Evolutionary conservation across 139 green algal genomes (phyloP).

Genomic region (Chlamydomonas sphaeroides): DNA sequence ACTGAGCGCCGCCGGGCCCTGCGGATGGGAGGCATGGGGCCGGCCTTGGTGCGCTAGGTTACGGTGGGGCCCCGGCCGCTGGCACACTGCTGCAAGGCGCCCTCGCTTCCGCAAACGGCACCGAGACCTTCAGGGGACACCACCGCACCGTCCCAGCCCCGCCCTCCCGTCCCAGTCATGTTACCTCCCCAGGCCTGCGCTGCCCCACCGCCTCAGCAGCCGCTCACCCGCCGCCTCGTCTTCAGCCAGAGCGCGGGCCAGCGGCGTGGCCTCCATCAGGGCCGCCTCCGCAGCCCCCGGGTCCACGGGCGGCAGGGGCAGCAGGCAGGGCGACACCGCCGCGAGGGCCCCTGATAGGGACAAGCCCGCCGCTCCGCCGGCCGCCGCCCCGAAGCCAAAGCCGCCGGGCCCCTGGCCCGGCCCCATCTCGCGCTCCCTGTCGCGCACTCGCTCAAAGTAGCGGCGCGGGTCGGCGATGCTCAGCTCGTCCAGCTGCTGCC

Average conservation of each 20-base stretch:
- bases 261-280: constrained; percentile 24
- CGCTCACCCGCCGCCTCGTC: constrained; percentile 14
- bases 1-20: not conserved
- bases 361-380: not conserved
- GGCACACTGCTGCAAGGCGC: too few relatives aligned
- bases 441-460: constrained; percentile 28
- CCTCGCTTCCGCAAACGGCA: too few relatives aligned
- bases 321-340: not conserved
- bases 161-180: too few relatives aligned
- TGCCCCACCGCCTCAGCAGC: too few relatives aligned
- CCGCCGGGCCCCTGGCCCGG: not conserved
- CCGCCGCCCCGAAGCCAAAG: not conserved
- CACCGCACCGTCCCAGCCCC: not conserved
- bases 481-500: constrained; percentile 6
- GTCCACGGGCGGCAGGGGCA: constrained; percentile 27
- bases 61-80: too few relatives aligned
- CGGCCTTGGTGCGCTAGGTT: too few relatives aligned
- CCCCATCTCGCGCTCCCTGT: not conserved
- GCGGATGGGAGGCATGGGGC: not conserved
- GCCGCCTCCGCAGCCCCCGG: constrained; percentile 6
- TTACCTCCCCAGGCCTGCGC: too few relatives aligned
- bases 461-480: constrained; percentile 38
- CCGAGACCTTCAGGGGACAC: not conserved
- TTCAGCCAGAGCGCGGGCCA: constrained; percentile 8
- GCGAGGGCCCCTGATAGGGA: not conserved